These are phyloP conservation scores for Endoconidiophora laricicola DNA, from an alignment of 2,329 filamentous ascomycete genomes.

Conservation along the genomic window DNA sequence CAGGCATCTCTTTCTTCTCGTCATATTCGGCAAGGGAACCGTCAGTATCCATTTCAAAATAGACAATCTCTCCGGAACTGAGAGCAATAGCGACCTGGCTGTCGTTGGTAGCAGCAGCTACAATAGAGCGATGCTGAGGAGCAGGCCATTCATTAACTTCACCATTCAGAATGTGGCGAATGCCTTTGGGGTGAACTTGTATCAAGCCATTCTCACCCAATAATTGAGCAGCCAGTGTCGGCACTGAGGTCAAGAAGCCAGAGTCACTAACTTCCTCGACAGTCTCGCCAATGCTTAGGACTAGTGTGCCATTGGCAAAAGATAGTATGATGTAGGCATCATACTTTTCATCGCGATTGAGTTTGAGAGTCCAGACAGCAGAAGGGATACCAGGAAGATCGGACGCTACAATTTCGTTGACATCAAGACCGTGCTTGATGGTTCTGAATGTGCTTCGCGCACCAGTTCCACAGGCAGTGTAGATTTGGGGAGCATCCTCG, in stretches of 20 bases:
- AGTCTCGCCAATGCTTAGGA: slow-evolving; percentile 88
- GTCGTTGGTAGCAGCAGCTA: slow-evolving; percentile 84
- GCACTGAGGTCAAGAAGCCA: slow-evolving; percentile 74
- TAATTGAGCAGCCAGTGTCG: slow-evolving; percentile 83
- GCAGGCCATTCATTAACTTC: slow-evolving; percentile 85
- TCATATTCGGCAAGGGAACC: slow-evolving; percentile 86
- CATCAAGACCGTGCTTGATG: slow-evolving; percentile 80
- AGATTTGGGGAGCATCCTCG: slow-evolving; percentile 93
- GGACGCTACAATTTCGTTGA: slow-evolving; percentile 90
- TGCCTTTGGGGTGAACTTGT: slow-evolving; percentile 92
- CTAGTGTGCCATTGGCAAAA: slow-evolving; percentile 75
- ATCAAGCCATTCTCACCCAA: slow-evolving; percentile 85
- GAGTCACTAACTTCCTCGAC: slow-evolving; percentile 92
- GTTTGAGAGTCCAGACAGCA: slow-evolving; percentile 88
- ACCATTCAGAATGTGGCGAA: slow-evolving; percentile 68
- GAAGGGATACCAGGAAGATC: slow-evolving; percentile 77
- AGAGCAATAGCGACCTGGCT: slow-evolving; percentile 85
- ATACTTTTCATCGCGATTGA: slow-evolving; percentile 63
- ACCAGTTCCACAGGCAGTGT: slow-evolving; percentile 76
- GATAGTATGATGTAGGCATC: slow-evolving; percentile 95
- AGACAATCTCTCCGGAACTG: slow-evolving; percentile 91
- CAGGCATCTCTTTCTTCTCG: slow-evolving; percentile 87
- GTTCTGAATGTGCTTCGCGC: slow-evolving; percentile 81
- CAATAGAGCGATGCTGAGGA: slow-evolving; percentile 86
- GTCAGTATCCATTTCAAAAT: slow-evolving; percentile 93